Evolutionary conservation across 2,329 filamentous ascomycete species (phyloP).

Genomic region (Fusarium pseudoanthophilum): DNA sequence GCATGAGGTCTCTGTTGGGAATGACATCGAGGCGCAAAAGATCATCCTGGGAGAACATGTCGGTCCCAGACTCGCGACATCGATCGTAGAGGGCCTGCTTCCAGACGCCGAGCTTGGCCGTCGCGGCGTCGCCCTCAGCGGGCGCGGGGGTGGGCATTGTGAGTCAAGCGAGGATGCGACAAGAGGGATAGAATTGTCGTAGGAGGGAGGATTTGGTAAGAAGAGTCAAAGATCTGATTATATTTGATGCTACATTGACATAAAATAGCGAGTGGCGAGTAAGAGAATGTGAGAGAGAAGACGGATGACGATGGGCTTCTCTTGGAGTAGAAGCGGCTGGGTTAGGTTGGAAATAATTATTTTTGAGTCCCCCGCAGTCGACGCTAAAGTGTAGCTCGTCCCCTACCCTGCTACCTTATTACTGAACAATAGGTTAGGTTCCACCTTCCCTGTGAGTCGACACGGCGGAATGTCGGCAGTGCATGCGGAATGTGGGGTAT

Average conservation of each 20-base stretch:
- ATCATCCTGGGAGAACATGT: slow-evolving; percentile 68
- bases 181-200: background rate
- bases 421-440: background rate
- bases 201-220: background rate
- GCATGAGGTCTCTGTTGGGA: slow-evolving; percentile 64
- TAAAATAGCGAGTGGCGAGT: slow-evolving; percentile 18
- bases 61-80: slow-evolving; percentile 61
- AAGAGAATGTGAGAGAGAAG: background rate
- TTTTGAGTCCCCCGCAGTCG: slow-evolving; percentile 40
- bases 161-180: slow-evolving; percentile 33
- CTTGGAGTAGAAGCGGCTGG: slow-evolving; percentile 15
- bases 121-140: slow-evolving; percentile 47
- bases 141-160: slow-evolving; percentile 47
- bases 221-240: background rate
- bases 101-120: slow-evolving; percentile 60
- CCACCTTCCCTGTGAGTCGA: background rate
- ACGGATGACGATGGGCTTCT: slow-evolving; percentile 19
- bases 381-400: slow-evolving; percentile 37
- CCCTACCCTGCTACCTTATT: slow-evolving; percentile 34
- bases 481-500: slow-evolving; percentile 33
- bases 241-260: slow-evolving; percentile 44
- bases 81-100: slow-evolving; percentile 68
- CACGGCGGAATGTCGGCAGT: slow-evolving; percentile 15
- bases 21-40: slow-evolving; percentile 67
- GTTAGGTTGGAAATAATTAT: slow-evolving; percentile 41